phyloP scores from a whole-genome alignment of 495 filamentous ascomycete species.

The Trichoderma parareesei region DNA sequence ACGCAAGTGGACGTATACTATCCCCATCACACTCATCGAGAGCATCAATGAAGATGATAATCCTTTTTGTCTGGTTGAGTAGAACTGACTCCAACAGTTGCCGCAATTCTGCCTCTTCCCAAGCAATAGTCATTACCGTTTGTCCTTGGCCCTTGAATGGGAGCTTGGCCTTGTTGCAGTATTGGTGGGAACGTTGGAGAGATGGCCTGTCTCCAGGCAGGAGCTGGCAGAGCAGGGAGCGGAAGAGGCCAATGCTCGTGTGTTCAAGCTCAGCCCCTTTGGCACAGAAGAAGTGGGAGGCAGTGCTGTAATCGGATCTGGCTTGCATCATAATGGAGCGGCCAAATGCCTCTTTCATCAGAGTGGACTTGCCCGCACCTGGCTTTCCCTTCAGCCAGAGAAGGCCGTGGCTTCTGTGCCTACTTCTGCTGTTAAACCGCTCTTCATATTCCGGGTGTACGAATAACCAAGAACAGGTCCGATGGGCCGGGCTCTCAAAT shows the following conservation, averaged over 20 bases:
- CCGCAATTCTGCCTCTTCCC: conserved; percentile 6
- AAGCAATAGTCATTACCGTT: background rate
- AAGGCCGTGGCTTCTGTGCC: conserved; percentile 12
- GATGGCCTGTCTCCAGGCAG: conserved; percentile 13
- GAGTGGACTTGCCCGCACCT: conserved; percentile 18
- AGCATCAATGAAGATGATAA: conserved; percentile 31
- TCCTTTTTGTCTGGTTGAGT: conserved; percentile 11
- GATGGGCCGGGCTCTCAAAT: background rate
- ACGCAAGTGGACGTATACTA: background rate
- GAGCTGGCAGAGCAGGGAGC: conserved; percentile 29
- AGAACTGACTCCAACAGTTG: conserved; percentile 6
- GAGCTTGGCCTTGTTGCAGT: conserved; percentile 7
- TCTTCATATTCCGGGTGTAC: background rate
- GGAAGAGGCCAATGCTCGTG: conserved; percentile 23
- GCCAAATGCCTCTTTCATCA: conserved; percentile 17
- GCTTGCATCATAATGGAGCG: background rate
- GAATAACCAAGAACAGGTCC: background rate
- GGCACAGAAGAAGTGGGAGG: conserved; percentile 36
- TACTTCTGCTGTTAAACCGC: conserved; percentile 9
- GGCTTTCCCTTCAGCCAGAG: conserved; percentile 21
- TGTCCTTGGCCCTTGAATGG: background rate
- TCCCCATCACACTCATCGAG: conserved; percentile 30
- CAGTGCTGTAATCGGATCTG: conserved; percentile 10
- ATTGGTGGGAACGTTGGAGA: conserved; percentile 17
- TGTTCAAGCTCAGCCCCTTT: conserved; percentile 27